Conservation (phyloP, 106 monocot species). For the Allium sativum region DNA sequence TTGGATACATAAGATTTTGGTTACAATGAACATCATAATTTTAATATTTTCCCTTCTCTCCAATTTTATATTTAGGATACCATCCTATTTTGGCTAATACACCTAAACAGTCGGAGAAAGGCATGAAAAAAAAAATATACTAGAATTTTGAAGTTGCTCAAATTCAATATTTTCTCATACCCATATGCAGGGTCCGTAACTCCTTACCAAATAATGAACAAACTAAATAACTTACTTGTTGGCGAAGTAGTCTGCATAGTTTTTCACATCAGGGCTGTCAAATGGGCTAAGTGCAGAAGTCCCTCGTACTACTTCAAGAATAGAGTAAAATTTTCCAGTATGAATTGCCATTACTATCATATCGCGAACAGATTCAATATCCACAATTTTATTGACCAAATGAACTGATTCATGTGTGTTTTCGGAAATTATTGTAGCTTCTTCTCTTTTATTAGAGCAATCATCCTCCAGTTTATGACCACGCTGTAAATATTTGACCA, state of each 20-base stretch:
- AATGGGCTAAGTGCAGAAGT: constrained; percentile 54
- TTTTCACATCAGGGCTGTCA: constrained; percentile 37
- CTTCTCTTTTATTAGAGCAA: background rate
- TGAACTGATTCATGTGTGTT: constrained; percentile 20
- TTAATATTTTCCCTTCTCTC: no score
- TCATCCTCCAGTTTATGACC: constrained; percentile 8
- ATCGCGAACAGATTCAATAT: constrained; percentile 24
- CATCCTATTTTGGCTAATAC: no score
- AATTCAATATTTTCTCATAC: no score
- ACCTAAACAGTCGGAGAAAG: no score
- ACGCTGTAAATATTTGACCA: constrained; percentile 31
- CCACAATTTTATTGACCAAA: constrained; percentile 34
- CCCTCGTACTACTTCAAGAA: constrained; percentile 29
- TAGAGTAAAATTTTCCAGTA: constrained; percentile 75
- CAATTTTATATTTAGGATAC: no score
- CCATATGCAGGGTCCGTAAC: no score
- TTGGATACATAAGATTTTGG: no score
- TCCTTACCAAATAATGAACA: no score
- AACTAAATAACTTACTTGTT: constrained; percentile 40
- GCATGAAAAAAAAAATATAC: no score
- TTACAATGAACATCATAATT: no score
- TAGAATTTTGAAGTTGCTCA: no score
- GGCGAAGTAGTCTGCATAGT: constrained; percentile 58
- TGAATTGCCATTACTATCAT: constrained; percentile 80
- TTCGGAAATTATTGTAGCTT: background rate